Percentiles rank a stretch among this genome's conserved stretches.
Conservation (phyloP, 1,139 yeast species). For the Trichomonascaceae sp. region DNA sequence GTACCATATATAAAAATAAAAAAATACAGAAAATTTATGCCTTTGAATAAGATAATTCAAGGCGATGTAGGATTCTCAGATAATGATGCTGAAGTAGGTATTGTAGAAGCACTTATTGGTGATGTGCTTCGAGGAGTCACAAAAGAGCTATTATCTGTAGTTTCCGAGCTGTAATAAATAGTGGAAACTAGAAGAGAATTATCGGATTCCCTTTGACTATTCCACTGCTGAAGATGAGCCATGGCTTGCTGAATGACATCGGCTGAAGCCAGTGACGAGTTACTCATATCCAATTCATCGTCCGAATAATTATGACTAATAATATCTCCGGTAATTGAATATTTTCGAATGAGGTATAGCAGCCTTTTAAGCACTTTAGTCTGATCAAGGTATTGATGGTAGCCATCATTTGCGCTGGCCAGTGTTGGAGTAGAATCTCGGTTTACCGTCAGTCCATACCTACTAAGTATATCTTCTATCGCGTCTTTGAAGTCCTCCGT, state of each 20-base stretch:
- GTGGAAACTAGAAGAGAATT: neutral
- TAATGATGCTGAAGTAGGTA: neutral
- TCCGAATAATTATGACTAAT: neutral
- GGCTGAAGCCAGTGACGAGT: neutral
- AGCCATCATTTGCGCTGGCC: neutral
- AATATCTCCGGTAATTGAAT: neutral
- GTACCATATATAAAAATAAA: neutral
- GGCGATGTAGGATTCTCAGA: neutral
- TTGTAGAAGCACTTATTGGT: neutral
- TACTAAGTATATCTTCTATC: neutral
- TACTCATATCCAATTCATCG: neutral
- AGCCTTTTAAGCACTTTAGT: constrained; percentile 2
- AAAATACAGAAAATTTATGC: too few species aligned
- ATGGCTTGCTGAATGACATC: neutral
- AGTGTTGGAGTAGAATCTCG: neutral
- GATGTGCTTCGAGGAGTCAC: neutral
- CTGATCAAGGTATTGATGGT: constrained; percentile 1
- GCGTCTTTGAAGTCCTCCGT: neutral
- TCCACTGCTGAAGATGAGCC: neutral
- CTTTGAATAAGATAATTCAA: neutral
- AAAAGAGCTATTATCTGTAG: neutral
- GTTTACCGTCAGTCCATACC: neutral
- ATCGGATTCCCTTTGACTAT: neutral
- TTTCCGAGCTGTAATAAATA: neutral
- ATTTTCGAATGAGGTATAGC: neutral